These are phyloP conservation scores for Eucalyptus pauciflora DNA, from an alignment of 345 rosid genomes.

Conservation along the genomic window DNA sequence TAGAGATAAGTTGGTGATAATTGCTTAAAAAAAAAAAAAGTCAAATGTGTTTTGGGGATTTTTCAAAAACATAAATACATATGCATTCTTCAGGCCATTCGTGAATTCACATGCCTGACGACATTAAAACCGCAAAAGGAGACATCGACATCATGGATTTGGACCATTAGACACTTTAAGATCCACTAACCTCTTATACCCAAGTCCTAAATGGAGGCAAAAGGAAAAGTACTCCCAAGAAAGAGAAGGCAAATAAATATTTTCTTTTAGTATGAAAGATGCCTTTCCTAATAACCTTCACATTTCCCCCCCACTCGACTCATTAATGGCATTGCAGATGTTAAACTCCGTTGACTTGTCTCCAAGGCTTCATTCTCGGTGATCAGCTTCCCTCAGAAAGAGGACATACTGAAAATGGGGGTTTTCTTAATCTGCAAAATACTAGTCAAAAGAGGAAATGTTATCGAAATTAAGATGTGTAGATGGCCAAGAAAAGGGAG, in stretches of 20 bases:
- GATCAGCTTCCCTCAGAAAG: not conserved
- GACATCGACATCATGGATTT: not conserved
- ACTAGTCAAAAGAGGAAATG: not conserved
- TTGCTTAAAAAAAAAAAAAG: not conserved
- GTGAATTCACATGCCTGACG: not conserved
- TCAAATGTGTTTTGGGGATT: not conserved
- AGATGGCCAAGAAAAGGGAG: not conserved
- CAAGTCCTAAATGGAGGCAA: not conserved
- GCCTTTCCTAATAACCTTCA: not conserved
- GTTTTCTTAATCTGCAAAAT: not conserved
- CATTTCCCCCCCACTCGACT: not conserved
- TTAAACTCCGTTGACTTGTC: not conserved
- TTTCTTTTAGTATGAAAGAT: not conserved
- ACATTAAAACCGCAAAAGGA: not conserved
- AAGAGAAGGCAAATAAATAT: not conserved
- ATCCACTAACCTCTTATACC: not conserved
- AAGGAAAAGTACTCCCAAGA: not conserved
- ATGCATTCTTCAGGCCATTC: not conserved
- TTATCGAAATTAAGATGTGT: not conserved
- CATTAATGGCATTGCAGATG: not conserved
- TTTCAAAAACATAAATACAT: not conserved
- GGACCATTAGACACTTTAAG: not conserved
- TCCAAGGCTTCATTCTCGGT: not conserved
- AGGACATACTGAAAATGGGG: not conserved
- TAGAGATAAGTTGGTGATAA: not conserved